Base-by-base conservation (phyloP, 805 yeast genomes). In the Candida odintsovae region DNA sequence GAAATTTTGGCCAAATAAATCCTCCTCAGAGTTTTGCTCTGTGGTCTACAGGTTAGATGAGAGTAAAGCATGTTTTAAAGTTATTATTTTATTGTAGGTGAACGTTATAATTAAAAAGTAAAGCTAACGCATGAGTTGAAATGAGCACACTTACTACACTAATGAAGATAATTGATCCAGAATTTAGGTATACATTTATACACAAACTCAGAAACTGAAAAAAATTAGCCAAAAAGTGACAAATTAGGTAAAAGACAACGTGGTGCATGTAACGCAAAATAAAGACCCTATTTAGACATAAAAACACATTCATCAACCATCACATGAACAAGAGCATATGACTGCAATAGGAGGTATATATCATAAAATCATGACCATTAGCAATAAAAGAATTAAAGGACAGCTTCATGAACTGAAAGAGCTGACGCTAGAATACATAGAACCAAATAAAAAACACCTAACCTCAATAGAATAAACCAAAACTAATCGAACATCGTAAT, bases 1-100 rank as follows among this genome's bases (percentile, higher is more conserved):
- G 40, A 47, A 7, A 46, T 46, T 11, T 42, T 46, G 23, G 23
- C 43, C 18, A 33, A 33, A 7, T 33, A 8, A 18, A 28, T 28
- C 8, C 8, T 22, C 8, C n/a, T 13, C 8, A 25, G 6, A 12
- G 10, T 9, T 25, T 25, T 25, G n/a, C n/a, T n/a, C n/a, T n/a
- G n/a, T 25, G 12, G 31, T 28, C n/a, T 28, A 7, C 31, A 13
- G n/a, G 31, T 13, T 28, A 13, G 31, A 28, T 28, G 4, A 13
- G 11, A 13, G 12, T 8, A 8, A 13, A 13, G 13, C 31, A 28
- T 4, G 4, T 28, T 28, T 28, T 28, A 11, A 15, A 28, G n/a
- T 28, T 28, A 11, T 13, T 13, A 15, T 13, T 15, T 28, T 28
- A 15, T 3, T 28, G 31, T 28, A 28, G 31, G 10, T 25, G 28